phyloP scores from a whole-genome alignment of 192 early-diverging fungal genomes.

The Umbelopsis sp. region DNA sequence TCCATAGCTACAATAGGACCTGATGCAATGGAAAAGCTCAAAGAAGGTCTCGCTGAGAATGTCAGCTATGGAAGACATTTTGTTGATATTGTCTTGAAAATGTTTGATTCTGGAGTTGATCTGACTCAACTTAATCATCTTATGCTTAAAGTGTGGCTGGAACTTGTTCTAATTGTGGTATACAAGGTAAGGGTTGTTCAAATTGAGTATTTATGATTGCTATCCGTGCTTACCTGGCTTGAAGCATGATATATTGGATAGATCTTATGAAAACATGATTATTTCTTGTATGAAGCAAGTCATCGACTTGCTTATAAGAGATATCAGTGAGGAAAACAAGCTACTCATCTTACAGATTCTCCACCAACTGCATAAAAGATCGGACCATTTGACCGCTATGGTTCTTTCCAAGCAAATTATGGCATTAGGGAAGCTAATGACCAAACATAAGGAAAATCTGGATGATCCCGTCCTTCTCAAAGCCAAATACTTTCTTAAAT shows the following conservation, averaged over 20 bases:
- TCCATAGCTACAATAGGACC: conserved; percentile 30
- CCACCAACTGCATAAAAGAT: conserved; percentile 50
- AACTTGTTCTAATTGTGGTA: conserved; percentile 56
- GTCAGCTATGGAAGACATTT: conserved; percentile 50
- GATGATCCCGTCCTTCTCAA: conserved; percentile 49
- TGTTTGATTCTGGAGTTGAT: conserved; percentile 54
- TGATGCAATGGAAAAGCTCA: conserved; percentile 30
- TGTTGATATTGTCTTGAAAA: conserved; percentile 56
- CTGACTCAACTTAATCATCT: conserved; percentile 46
- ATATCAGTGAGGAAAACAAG: conserved; percentile 61
- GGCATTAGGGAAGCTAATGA: conserved; percentile 58
- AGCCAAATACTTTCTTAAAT: conserved; percentile 55
- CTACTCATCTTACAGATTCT: conserved; percentile 55
- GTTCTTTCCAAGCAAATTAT: conserved; percentile 61
- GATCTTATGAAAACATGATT: conserved; percentile 40
- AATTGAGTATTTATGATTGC: neutral
- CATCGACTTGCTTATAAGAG: conserved; percentile 41
- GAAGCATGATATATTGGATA: conserved; percentile 47
- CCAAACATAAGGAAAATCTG: conserved; percentile 45
- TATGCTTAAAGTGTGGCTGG: conserved; percentile 57
- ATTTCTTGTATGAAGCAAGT: conserved; percentile 44
- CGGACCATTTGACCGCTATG: conserved; percentile 57
- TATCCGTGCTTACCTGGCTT: neutral
- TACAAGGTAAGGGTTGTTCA: conserved; percentile 49
- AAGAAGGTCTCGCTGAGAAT: conserved; percentile 31